Evolutionary conservation across 2,329 filamentous ascomycete species (phyloP).

Genomic region (Pseudogymnoascus sp.): DNA sequence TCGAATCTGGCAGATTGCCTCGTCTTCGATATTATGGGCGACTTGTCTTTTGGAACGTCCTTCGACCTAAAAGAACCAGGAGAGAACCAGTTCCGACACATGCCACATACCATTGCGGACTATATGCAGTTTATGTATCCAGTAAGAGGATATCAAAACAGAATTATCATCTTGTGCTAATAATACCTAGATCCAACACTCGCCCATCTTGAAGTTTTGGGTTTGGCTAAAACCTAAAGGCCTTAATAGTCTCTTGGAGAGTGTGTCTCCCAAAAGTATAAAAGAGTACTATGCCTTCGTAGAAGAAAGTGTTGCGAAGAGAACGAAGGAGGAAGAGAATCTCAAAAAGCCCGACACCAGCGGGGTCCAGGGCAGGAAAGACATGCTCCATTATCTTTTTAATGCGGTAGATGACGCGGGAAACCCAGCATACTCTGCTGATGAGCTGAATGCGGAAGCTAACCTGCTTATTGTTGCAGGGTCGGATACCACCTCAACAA

Average conservation of each 20-base stretch:
- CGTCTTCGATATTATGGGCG: constrained; percentile 14
- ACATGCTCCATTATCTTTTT: constrained; percentile 6
- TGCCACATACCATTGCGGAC: constrained; percentile 9
- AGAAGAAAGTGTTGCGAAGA: background rate
- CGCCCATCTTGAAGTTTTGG: background rate
- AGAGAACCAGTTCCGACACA: constrained; percentile 11
- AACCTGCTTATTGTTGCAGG: constrained; percentile 3
- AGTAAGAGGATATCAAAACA: background rate
- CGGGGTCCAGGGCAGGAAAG: background rate
- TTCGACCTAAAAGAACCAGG: constrained; percentile 12
- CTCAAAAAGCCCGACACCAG: background rate
- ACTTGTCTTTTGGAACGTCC: constrained; percentile 13
- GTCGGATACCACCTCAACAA: background rate
- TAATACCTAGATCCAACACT: background rate
- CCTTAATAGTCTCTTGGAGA: background rate
- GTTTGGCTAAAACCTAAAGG: constrained; percentile 12
- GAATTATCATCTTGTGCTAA: background rate
- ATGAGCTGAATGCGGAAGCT: constrained; percentile 18
- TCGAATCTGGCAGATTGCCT: constrained; percentile 9
- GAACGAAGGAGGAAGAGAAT: background rate
- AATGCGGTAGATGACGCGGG: background rate
- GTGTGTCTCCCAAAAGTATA: background rate
- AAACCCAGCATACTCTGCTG: background rate
- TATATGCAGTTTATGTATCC: constrained; percentile 9
- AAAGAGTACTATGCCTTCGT: background rate